These are phyloP conservation scores for Brassica balearica DNA, from an alignment of 441 rosid genomes.

Conservation along the genomic window DNA sequence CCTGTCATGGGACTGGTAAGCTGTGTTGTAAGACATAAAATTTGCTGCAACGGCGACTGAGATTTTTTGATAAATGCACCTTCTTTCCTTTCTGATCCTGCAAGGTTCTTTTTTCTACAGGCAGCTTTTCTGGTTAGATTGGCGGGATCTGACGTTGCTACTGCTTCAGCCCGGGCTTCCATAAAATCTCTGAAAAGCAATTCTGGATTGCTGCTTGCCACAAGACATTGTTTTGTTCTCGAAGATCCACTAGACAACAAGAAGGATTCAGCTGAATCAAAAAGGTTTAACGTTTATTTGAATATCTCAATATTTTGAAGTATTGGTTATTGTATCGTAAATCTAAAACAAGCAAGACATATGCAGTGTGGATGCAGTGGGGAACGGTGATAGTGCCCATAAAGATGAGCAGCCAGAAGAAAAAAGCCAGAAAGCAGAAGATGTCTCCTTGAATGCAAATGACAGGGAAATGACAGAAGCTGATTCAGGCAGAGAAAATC, in stretches of 20 bases:
- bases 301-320: conserved; percentile 28
- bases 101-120: conserved; percentile 49
- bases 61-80: conserved; percentile 6
- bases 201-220: conserved; percentile 74
- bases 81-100: conserved; percentile 26
- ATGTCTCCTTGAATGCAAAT: conserved; percentile 37
- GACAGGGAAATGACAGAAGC: conserved; percentile 47
- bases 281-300: conserved; percentile 54
- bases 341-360: conserved; percentile 53
- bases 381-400: conserved; percentile 46
- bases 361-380: conserved; percentile 62
- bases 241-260: conserved; percentile 83
- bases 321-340: conserved; percentile 22
- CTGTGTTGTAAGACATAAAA: conserved; percentile 24
- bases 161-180: conserved; percentile 74
- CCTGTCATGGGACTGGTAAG: conserved; percentile 99
- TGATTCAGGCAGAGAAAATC: conserved; percentile 45
- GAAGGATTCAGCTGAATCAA: conserved; percentile 56
- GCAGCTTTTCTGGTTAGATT: conserved; percentile 76
- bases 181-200: conserved; percentile 65
- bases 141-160: conserved; percentile 71
- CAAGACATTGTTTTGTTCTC: conserved; percentile 88
- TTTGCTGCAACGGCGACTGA: conserved; percentile 6
- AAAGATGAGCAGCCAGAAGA: conserved; percentile 54
- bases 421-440: conserved; percentile 46